These are phyloP conservation scores for Prunus davidiana DNA, from an alignment of 306 rosid genomes.

Conservation along the genomic window DNA sequence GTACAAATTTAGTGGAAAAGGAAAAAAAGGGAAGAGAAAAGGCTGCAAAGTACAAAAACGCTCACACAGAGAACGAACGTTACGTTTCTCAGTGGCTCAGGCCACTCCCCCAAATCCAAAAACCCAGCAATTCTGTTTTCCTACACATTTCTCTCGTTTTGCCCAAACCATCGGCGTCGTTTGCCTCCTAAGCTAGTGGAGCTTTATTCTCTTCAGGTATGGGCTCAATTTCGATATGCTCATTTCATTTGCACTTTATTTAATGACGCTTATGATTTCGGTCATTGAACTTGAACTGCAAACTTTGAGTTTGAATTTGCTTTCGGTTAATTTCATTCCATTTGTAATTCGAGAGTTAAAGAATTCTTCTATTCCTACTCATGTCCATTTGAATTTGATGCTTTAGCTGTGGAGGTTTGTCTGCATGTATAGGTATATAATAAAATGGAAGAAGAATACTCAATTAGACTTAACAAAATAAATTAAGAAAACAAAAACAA, in stretches of 20 bases:
- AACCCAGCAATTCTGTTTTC: not conserved
- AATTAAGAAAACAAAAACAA: not conserved
- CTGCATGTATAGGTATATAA: too few relatives aligned
- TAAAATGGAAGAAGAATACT: not conserved
- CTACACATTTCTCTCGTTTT: not conserved
- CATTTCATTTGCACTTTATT: not conserved
- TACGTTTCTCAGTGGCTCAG: not conserved
- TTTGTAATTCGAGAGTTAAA: not conserved
- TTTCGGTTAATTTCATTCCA: not conserved
- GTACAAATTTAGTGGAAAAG: not conserved
- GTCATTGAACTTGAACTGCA: not conserved
- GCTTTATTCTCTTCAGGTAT: not conserved
- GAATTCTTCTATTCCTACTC: not conserved
- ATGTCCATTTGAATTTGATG: not conserved
- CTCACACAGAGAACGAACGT: not conserved
- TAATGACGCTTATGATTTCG: not conserved
- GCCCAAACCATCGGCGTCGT: not conserved
- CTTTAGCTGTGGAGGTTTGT: not conserved
- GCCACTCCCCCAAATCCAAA: not conserved
- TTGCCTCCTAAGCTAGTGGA: not conserved
- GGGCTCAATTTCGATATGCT: not conserved
- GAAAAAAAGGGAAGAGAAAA: not conserved
- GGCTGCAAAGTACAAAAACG: not conserved
- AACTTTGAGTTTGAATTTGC: not conserved
- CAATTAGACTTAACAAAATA: not conserved